These are phyloP conservation scores for Pholiota conissans DNA, from an alignment of 768 basidiomycete genomes.

Conservation along the genomic window DNA sequence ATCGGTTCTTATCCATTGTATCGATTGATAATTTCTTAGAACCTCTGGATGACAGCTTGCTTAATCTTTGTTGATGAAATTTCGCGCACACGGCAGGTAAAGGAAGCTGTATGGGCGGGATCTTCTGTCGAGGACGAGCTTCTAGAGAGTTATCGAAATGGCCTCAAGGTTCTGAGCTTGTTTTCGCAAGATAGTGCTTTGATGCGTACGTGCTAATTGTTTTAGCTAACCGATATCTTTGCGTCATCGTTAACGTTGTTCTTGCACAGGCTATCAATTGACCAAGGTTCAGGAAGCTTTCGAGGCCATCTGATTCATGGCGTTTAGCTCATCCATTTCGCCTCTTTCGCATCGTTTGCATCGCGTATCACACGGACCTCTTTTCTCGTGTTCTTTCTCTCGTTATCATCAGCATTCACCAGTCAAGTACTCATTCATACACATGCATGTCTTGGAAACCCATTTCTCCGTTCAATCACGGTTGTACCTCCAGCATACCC, in stretches of 20 bases:
- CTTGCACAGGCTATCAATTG: conserved; percentile 40
- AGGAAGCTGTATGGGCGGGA: conserved; percentile 30
- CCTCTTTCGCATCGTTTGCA: conserved; percentile 6
- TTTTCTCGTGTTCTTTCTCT: neutral
- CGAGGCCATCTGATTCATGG: conserved; percentile 30
- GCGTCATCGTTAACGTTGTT: neutral
- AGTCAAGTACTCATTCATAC: neutral
- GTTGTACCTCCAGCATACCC: neutral
- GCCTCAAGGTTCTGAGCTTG: conserved; percentile 40
- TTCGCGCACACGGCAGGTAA: conserved; percentile 36
- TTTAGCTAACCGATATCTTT: conserved; percentile 6
- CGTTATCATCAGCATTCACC: conserved; percentile 3
- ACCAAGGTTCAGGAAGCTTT: conserved; percentile 47
- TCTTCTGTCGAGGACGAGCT: conserved; percentile 39
- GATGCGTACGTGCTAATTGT: conserved; percentile 38
- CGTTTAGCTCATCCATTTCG: conserved; percentile 3
- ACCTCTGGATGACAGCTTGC: conserved; percentile 47
- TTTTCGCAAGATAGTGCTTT: conserved; percentile 44
- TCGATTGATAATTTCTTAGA: conserved; percentile 26
- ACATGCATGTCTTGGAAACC: neutral
- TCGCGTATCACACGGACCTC: conserved; percentile 11
- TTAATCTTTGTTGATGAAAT: conserved; percentile 49
- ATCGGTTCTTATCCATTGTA: conserved; percentile 1
- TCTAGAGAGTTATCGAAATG: conserved; percentile 37
- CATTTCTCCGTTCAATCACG: neutral